A percentile compares a stretch with the other conserved stretches of the same genome.
phyloP scores from a whole-genome alignment of 768 basidiomycete species.

The Chalciporus chontae region DNA sequence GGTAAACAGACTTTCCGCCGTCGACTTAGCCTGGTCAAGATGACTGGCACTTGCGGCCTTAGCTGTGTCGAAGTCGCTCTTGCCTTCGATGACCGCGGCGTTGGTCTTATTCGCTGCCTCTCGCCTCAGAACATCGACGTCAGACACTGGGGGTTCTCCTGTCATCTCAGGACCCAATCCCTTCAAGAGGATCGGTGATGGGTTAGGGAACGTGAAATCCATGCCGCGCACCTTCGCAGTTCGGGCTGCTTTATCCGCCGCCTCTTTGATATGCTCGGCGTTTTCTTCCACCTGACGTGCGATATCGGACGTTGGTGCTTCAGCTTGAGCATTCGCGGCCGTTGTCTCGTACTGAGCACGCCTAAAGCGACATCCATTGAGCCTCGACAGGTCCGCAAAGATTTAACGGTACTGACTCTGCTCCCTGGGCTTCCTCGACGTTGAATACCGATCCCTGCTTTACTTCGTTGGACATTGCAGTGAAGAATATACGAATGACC shows the following conservation, averaged over 20 bases:
- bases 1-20: conserved; percentile 41
- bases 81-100: conserved; percentile 54
- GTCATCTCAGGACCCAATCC: conserved; percentile 33
- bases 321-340: conserved; percentile 49
- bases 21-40: conserved; percentile 51
- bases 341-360: conserved; percentile 45
- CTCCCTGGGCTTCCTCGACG: conserved; percentile 32
- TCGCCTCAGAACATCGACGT: conserved; percentile 35
- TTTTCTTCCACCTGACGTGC: conserved; percentile 47
- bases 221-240: conserved; percentile 44
- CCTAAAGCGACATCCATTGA: conserved; percentile 13
- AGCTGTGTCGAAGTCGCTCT: conserved; percentile 44
- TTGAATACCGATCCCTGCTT: conserved; percentile 31
- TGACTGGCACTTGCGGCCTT: conserved; percentile 46
- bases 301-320: conserved; percentile 41
- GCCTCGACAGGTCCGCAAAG: neutral
- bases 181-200: conserved; percentile 11
- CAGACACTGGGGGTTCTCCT: conserved; percentile 30
- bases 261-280: conserved; percentile 42
- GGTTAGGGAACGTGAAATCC: neutral
- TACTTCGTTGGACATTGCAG: conserved; percentile 6
- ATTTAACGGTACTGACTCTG: conserved; percentile 28
- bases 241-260: conserved; percentile 49
- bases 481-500: neutral
- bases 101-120: conserved; percentile 42